Evolutionary conservation across 495 filamentous ascomycete genomes (phyloP).

Genomic region (Penicillium odoratum): DNA sequence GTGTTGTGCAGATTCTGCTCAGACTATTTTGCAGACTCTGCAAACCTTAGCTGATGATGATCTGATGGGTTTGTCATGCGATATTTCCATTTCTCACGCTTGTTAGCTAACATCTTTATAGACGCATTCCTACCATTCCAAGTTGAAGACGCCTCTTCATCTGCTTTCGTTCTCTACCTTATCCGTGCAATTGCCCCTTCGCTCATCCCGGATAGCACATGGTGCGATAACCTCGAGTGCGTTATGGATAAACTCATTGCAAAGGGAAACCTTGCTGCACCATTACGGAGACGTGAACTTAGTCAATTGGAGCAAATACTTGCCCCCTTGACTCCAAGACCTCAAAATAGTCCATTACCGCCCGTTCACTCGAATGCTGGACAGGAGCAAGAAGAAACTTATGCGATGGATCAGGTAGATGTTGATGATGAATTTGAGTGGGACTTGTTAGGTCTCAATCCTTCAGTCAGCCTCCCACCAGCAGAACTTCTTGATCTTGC

Average conservation of each 20-base stretch:
- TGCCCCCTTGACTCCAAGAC: constrained; percentile 28
- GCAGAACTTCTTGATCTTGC: constrained; percentile 30
- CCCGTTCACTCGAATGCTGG: constrained; percentile 1
- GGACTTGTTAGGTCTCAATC: constrained; percentile 30
- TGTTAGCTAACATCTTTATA: not conserved
- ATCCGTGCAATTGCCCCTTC: constrained; percentile 30
- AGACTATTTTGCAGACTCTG: constrained; percentile 35
- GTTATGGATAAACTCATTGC: constrained; percentile 27
- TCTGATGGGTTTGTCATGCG: constrained; percentile 23
- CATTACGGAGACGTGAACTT: constrained; percentile 26
- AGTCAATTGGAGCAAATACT: constrained; percentile 29
- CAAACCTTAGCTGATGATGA: constrained; percentile 33
- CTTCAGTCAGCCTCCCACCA: constrained; percentile 29
- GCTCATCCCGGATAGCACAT: constrained; percentile 22
- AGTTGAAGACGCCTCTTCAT: constrained; percentile 35
- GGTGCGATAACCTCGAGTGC: constrained; percentile 29
- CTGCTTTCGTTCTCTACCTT: constrained; percentile 33
- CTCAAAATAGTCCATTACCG: constrained; percentile 2
- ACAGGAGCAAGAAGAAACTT: constrained; percentile 13
- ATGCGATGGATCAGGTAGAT: constrained; percentile 24
- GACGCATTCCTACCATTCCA: constrained; percentile 37
- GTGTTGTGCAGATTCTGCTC: constrained; percentile 34
- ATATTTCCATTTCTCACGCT: not conserved
- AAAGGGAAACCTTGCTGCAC: constrained; percentile 31
- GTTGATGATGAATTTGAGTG: constrained; percentile 30